phyloP scores from a whole-genome alignment of 208 protist genomes.

The Trypanosoma melophagium region DNA sequence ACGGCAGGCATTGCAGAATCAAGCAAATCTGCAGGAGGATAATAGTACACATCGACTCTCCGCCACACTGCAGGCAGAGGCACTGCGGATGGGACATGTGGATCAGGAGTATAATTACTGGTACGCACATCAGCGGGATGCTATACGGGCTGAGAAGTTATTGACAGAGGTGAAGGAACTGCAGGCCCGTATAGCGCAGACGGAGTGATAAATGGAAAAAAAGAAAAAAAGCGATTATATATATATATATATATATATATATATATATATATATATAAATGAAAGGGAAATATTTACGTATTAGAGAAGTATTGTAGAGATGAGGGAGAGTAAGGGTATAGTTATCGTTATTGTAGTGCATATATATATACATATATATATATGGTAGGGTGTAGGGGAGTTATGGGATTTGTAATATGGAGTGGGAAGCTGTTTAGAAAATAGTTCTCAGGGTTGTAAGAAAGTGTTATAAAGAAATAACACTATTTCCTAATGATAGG shows the following conservation, averaged over 20 bases:
- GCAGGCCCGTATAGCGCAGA: conserved; percentile 32
- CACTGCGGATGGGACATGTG: conserved; percentile 53
- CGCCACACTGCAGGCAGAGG: conserved; percentile 45
- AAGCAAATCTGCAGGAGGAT: conserved; percentile 73
- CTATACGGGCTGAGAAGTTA: conserved; percentile 81
- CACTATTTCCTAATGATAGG: too few relatives aligned
- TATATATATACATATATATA: too few relatives aligned
- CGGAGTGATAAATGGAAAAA: background rate
- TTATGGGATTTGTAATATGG: background rate
- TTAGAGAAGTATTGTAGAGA: too few relatives aligned
- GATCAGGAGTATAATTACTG: conserved; percentile 89
- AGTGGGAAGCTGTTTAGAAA: too few relatives aligned
- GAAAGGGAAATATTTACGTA: background rate
- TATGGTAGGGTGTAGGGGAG: background rate
- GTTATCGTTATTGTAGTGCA: background rate
- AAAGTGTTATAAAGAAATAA: too few relatives aligned
- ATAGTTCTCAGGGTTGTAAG: too few relatives aligned
- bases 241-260: conserved; percentile 9
- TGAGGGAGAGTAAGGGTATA: background rate
- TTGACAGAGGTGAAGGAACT: conserved; percentile 80
- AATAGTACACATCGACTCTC: conserved; percentile 53
- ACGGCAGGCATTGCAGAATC: conserved; percentile 77
- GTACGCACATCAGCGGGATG: conserved; percentile 82
- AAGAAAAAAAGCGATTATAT: background rate
- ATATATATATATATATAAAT: too few relatives aligned